Evolutionary conservation across 176 grass and related monocot genomes (phyloP).

Genomic region (Olyra latifolia): DNA sequence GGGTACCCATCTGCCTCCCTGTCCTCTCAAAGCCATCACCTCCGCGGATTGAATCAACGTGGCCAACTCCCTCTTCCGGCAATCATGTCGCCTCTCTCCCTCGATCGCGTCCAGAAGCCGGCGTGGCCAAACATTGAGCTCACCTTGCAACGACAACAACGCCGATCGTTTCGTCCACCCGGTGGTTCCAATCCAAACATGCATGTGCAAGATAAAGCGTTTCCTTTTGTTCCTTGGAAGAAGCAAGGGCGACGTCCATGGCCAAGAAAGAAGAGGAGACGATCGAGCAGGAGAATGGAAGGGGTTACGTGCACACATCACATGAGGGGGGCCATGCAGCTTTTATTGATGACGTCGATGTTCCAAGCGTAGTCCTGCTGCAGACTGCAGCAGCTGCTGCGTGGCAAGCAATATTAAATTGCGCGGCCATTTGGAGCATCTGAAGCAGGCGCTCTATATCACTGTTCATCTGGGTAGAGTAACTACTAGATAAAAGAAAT

Average conservation of each 20-base stretch:
- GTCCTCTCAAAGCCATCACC: neutral
- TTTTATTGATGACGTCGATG: neutral
- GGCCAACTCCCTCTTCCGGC: neutral
- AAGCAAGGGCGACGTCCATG: neutral
- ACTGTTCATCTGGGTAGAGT: too few species aligned
- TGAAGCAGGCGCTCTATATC: too few species aligned
- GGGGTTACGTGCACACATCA: neutral
- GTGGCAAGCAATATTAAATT: too few species aligned
- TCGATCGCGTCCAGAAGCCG: too few species aligned
- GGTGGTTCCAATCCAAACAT: neutral
- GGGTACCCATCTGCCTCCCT: constrained; percentile 26
- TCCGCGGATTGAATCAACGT: neutral
- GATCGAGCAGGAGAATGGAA: neutral
- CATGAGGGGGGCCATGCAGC: neutral
- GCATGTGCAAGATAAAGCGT: neutral
- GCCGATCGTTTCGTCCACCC: neutral
- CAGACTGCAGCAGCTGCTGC: too few species aligned
- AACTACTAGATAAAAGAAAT: too few species aligned
- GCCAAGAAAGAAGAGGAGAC: neutral
- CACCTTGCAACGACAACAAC: too few species aligned
- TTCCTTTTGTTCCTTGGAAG: neutral
- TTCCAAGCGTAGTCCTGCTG: neutral
- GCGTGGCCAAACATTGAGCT: too few species aligned
- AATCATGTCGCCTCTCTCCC: neutral
- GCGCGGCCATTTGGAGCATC: too few species aligned